Base-by-base conservation (phyloP, 805 yeast species). In the Candida manassasensis region DNA sequence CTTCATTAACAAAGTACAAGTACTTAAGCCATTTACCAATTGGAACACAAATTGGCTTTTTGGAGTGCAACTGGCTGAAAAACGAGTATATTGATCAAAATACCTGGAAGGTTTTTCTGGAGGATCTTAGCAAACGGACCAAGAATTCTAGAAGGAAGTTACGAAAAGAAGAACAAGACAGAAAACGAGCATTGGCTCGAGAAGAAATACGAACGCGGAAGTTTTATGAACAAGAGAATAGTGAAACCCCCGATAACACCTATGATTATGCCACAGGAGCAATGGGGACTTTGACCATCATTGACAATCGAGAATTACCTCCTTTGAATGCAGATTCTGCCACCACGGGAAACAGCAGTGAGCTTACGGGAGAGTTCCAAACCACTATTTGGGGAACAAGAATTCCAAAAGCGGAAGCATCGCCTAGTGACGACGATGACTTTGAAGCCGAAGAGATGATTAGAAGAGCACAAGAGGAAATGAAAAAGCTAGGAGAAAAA, bases 371-470 rank as follows among this genome's bases (percentile, higher is more conserved):
- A 0, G 56, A 55, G 9, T 59, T 51, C 36, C 63, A 67, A 26
- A 73, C 76, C 1, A 80, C 93, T 0, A 77, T 84, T 3, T 84
- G 94, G 94, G 94, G 94, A 0, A 84, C 93, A 1, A 65, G 59
- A 35, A 73, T 77, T 2, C 72, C 71, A 4, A 21, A 21, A 1
- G 34, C 29, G 8, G 53, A 55, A 12, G 19, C 32, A 6, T 19
- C 35, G 9, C 28, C 27, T 4, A 31, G 21, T 9, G 59, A 59
- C 3, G 54, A 48, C 2, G 73, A 69, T 38, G 73, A 66, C 26
- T 64, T 67, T 50, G 79, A 73, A 28, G 71, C 71, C 6, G 71
- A 61, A 41, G 73, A 74, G 39, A 62, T 75, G 70, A 63, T 80
- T 15, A 57, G 73, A 17, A 66, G 65, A 44, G 79, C 78, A 3